These are phyloP conservation scores for Saccharata proteae DNA, from an alignment of 2,329 filamentous ascomycete species.

Conservation along the genomic window DNA sequence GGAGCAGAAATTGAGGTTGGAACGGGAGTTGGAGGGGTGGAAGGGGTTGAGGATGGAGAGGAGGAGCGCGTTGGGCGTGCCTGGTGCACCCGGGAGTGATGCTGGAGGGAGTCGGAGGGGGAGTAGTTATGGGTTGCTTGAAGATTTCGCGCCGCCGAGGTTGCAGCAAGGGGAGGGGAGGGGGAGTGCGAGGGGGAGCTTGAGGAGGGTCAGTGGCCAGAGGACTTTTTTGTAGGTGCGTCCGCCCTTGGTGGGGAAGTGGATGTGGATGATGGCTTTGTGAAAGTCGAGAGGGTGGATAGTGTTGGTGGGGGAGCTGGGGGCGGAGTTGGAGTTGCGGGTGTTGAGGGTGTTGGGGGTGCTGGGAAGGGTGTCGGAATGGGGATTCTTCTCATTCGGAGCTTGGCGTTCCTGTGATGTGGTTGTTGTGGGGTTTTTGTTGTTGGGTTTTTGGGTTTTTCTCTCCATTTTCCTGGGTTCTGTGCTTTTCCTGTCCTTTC, in stretches of 20 bases:
- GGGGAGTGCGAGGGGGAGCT: constrained; percentile 3
- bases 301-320: not conserved
- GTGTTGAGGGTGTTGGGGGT: constrained; percentile 6
- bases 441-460: not conserved
- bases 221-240: constrained; percentile 10
- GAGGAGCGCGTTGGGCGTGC: constrained; percentile 22
- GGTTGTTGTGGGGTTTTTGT: not conserved
- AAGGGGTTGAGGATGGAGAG: constrained; percentile 59
- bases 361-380: constrained; percentile 1
- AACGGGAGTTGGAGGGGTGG: constrained; percentile 76
- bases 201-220: constrained; percentile 3
- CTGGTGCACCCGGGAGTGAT: constrained; percentile 27
- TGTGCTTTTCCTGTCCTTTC: not conserved
- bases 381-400: constrained; percentile 1
- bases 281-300: not conserved
- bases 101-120: constrained; percentile 31
- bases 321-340: not conserved
- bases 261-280: not conserved
- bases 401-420: constrained; percentile 6
- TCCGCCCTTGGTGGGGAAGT: constrained; percentile 7
- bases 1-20: constrained; percentile 69
- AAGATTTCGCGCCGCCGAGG: no score
- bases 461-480: not conserved
- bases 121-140: constrained; percentile 13
- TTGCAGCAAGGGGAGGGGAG: constrained; percentile 1